phyloP scores from a whole-genome alignment of 371 early-diverging fungal genomes.

The Lichtheimia ornata region DNA sequence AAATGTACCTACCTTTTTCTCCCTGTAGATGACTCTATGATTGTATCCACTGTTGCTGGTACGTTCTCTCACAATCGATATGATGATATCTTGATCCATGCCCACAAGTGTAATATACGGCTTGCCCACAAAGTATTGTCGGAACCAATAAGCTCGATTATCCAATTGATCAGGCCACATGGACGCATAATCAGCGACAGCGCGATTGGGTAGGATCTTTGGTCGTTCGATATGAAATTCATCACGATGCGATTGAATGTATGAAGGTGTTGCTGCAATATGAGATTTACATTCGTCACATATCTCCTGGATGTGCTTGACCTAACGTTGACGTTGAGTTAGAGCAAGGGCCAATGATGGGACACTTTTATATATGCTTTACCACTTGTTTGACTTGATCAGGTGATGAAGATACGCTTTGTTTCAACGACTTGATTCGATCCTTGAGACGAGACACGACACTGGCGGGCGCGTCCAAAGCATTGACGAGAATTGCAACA shows the following conservation, averaged over 20 bases:
- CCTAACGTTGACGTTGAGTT: slow-evolving; percentile 3
- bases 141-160: slow-evolving; percentile 40
- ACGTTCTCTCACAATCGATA: slow-evolving; percentile 42
- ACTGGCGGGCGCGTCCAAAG: slow-evolving; percentile 19
- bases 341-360: neutral
- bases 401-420: neutral
- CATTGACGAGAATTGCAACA: slow-evolving; percentile 17
- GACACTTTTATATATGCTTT: neutral
- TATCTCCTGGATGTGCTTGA: slow-evolving; percentile 13
- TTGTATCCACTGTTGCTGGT: slow-evolving; percentile 15
- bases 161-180: slow-evolving; percentile 35
- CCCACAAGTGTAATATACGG: slow-evolving; percentile 44
- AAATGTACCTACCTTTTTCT: neutral
- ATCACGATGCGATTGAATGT: slow-evolving; percentile 3
- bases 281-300: slow-evolving; percentile 15
- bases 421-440: slow-evolving; percentile 14
- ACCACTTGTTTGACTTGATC: slow-evolving; percentile 3
- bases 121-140: slow-evolving; percentile 47
- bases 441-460: slow-evolving; percentile 1
- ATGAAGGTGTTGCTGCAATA: slow-evolving; percentile 9
- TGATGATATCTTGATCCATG: slow-evolving; percentile 1
- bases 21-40: neutral
- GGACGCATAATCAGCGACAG: slow-evolving; percentile 15
- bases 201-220: slow-evolving; percentile 11
- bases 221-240: slow-evolving; percentile 11